These are phyloP conservation scores for Kalanchoe fedtschenkoi DNA, from an alignment of 164 flowering plant genomes.

Conservation along the genomic window DNA sequence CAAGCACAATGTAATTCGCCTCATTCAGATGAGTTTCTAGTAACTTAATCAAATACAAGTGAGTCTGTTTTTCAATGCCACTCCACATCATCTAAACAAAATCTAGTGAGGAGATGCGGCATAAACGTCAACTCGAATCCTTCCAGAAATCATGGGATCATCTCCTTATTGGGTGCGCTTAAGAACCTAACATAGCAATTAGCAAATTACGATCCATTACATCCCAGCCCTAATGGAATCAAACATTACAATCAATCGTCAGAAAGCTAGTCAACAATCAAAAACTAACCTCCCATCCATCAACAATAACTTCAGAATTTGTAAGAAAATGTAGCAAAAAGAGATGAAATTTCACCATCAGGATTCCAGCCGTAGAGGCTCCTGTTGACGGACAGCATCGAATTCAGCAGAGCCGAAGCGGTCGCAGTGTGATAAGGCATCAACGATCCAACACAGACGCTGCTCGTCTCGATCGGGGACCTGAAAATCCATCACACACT, in stretches of 20 bases:
- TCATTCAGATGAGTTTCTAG: not conserved
- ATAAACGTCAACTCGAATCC: not conserved
- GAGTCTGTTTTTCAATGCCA: not conserved
- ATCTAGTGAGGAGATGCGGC: not conserved
- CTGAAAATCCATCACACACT: slow-evolving; percentile 17
- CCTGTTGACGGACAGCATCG: slow-evolving; percentile 68
- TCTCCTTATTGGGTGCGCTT: not conserved
- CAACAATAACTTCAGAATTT: no score
- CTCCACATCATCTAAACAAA: not conserved
- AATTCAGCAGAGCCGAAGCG: slow-evolving; percentile 70
- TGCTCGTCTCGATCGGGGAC: slow-evolving; percentile 70
- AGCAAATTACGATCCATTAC: slow-evolving; percentile 2
- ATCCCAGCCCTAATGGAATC: not conserved
- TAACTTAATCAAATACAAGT: not conserved
- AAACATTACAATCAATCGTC: not conserved
- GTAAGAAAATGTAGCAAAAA: no score
- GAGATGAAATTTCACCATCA: slow-evolving; percentile 40
- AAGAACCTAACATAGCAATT: slow-evolving; percentile 2
- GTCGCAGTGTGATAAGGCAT: slow-evolving; percentile 81
- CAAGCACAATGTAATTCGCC: not conserved
- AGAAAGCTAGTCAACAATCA: no score
- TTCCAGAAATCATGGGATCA: not conserved
- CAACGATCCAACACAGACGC: slow-evolving; percentile 46
- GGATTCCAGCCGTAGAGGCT: slow-evolving; percentile 47
- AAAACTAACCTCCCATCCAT: no score